Evolutionary conservation across 2,329 filamentous ascomycete genomes (phyloP).

Genomic region (Trichoderma brevicompactum): DNA sequence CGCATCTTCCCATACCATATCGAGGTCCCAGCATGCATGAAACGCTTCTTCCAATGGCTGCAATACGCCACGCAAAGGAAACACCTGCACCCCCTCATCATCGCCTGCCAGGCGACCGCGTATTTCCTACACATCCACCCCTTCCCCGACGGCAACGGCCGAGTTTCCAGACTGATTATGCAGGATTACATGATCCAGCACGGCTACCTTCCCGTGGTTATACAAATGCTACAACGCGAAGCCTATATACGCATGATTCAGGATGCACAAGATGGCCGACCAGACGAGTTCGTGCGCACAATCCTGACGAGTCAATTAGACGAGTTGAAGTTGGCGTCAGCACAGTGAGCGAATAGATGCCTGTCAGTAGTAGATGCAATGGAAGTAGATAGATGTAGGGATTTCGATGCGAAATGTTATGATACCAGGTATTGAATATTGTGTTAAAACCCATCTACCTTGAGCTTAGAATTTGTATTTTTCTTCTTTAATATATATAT

Average conservation of each 20-base stretch:
- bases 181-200: neutral
- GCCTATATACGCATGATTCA: neutral
- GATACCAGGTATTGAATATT: no score
- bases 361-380: no score
- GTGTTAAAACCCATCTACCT: no score
- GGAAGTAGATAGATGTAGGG: no score
- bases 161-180: neutral
- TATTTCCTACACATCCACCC: neutral
- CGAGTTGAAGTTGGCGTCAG: no score
- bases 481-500: no score
- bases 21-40: neutral
- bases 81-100: neutral
- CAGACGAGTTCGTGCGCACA: neutral
- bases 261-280: neutral
- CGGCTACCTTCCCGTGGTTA: neutral
- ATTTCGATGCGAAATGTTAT: no score
- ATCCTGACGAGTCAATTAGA: conserved; percentile 2
- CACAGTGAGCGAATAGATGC: no score
- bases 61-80: neutral
- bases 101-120: neutral
- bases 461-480: no score
- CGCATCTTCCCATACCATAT: neutral
- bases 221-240: neutral
- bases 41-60: neutral
- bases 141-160: neutral